Evolutionary conservation across 306 rosid species (phyloP).

Genomic region (Oxytropis ochrocephala): DNA sequence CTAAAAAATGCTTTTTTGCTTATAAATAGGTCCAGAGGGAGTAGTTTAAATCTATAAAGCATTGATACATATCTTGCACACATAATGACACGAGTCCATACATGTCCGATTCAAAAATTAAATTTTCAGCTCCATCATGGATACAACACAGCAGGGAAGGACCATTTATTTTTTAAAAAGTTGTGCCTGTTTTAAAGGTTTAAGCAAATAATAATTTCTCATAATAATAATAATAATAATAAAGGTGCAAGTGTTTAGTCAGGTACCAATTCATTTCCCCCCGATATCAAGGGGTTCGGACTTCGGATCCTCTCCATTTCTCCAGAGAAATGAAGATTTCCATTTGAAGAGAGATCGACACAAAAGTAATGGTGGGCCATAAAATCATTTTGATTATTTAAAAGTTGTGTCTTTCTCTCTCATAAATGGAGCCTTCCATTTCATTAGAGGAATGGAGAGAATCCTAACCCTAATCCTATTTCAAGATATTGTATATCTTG

Average conservation of each 20-base stretch:
- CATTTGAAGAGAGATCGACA: no score
- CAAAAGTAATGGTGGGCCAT: no score
- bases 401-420: no score
- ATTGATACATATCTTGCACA: background rate
- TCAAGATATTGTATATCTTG: background rate
- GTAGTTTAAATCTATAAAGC: conserved; percentile 10
- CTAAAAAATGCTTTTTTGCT: no score
- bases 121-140: background rate
- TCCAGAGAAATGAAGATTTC: no score
- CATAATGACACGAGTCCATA: background rate
- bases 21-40: no score
- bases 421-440: no score
- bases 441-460: no score
- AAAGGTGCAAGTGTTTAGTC: background rate
- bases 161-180: background rate
- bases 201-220: background rate
- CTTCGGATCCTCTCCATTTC: no score
- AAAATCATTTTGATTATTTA: no score
- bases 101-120: background rate
- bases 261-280: background rate
- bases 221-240: no score
- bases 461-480: background rate
- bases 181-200: background rate
- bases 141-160: background rate
- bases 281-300: background rate